phyloP scores from a whole-genome alignment of 208 protist species.

The Herpetomonas samuelpessoai region DNA sequence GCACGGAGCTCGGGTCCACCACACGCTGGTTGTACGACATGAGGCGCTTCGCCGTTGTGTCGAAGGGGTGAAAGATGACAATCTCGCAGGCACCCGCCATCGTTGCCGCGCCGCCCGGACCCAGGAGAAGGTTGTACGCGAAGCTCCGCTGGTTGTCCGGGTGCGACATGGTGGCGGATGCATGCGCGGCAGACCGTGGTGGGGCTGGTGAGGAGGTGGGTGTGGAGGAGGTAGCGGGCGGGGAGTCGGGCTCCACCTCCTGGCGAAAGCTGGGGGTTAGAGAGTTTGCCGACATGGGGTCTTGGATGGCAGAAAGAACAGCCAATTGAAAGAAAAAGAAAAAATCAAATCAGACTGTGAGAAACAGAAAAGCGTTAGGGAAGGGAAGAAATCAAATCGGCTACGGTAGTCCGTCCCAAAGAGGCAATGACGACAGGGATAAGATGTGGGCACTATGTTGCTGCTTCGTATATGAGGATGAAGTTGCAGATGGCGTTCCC shows the following conservation, averaged over 20 bases:
- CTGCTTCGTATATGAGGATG: too few species aligned
- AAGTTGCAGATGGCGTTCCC: too few species aligned
- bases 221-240: background rate
- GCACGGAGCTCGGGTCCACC: conserved; percentile 30
- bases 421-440: too few species aligned
- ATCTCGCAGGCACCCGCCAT: conserved; percentile 72
- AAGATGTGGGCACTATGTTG: too few species aligned
- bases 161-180: background rate
- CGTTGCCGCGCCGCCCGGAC: conserved; percentile 55
- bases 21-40: conserved; percentile 64
- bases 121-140: conserved; percentile 31
- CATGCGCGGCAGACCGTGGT: background rate
- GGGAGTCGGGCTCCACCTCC: background rate
- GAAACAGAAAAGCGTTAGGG: background rate
- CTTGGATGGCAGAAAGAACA: background rate
- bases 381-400: too few species aligned
- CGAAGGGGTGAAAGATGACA: conserved; percentile 83
- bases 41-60: conserved; percentile 84
- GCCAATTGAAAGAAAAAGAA: background rate
- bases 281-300: conserved; percentile 7
- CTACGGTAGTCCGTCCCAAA: too few species aligned
- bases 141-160: conserved; percentile 21
- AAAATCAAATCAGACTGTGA: background rate
- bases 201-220: conserved; percentile 3
- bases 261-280: conserved; percentile 3